phyloP scores from a whole-genome alignment of 2,329 filamentous ascomycete species.

The Tolypocladium ophioglossoides region DNA sequence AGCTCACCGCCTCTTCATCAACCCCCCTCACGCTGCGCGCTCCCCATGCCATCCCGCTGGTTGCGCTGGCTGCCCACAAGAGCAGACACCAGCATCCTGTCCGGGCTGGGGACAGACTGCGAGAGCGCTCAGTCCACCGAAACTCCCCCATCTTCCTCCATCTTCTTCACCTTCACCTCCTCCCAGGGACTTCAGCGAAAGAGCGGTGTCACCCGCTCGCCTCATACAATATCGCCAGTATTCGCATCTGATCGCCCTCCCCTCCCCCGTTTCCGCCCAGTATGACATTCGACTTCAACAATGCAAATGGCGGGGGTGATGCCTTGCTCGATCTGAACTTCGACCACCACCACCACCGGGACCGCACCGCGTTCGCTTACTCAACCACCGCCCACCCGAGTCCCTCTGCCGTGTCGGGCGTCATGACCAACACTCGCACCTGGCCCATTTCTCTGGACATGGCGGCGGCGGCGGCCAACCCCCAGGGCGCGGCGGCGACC shows the following conservation, averaged over 20 bases:
- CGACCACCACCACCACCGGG: constrained; percentile 47
- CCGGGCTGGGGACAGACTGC: not conserved
- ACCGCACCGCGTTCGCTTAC: constrained; percentile 33
- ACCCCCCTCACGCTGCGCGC: constrained; percentile 11
- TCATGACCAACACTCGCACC: constrained; percentile 26
- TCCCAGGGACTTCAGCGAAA: not conserved
- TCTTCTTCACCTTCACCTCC: not conserved
- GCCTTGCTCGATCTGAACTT: constrained; percentile 51
- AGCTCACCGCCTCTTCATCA: constrained; percentile 27
- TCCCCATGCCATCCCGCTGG: not conserved
- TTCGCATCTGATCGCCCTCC: constrained; percentile 19
- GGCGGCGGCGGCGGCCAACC: constrained; percentile 28
- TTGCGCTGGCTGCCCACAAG: not conserved
- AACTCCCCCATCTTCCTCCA: not conserved
- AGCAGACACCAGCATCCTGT: not conserved
- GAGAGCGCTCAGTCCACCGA: not conserved
- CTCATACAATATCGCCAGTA: constrained; percentile 24
- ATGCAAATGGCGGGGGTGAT: constrained; percentile 43
- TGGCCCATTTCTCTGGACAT: constrained; percentile 46
- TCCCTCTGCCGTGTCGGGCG: constrained; percentile 19
- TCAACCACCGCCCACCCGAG: constrained; percentile 17
- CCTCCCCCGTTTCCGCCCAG: constrained; percentile 23
- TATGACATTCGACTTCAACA: constrained; percentile 50
- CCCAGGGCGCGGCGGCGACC: constrained; percentile 33
- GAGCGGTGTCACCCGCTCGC: constrained; percentile 31